phyloP scores from a whole-genome alignment of 352 stramenopile species.

The Peronospora belbahrii region DNA sequence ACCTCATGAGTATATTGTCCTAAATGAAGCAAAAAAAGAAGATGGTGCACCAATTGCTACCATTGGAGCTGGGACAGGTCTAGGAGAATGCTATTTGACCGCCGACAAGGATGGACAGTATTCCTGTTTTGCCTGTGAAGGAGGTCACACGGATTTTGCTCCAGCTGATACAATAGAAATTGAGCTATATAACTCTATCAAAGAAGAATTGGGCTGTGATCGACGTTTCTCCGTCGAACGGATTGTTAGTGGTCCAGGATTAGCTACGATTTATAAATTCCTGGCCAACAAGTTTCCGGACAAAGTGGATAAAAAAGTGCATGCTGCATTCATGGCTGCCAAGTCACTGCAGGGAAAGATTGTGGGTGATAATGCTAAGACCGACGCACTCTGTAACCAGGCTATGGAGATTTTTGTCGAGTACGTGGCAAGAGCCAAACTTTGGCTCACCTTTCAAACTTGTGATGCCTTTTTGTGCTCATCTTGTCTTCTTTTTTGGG shows the following conservation, averaged over 20 bases:
- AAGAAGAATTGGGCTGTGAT: conserved; percentile 76
- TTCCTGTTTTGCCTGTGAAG: conserved; percentile 90
- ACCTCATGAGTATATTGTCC: conserved; percentile 86
- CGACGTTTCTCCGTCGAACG: conserved; percentile 93
- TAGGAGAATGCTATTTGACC: conserved; percentile 95
- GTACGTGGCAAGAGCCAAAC: conserved; percentile 31
- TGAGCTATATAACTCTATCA: conserved; percentile 77
- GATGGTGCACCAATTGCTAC: conserved; percentile 89
- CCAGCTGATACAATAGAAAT: conserved; percentile 85
- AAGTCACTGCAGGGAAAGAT: conserved; percentile 76
- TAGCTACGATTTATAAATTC: conserved; percentile 96
- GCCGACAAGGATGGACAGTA: conserved; percentile 79
- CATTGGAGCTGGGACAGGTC: conserved; percentile 93
- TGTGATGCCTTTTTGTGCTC: not conserved
- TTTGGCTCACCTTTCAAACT: not conserved
- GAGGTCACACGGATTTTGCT: conserved; percentile 93
- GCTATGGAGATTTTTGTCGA: conserved; percentile 93
- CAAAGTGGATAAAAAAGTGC: conserved; percentile 74
- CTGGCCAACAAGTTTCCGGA: conserved; percentile 87
- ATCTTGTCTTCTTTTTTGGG: conserved; percentile 5
- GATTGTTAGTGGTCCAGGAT: conserved; percentile 90
- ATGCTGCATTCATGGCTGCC: conserved; percentile 50
- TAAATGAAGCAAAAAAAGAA: conserved; percentile 68
- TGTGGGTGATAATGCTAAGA: conserved; percentile 85
- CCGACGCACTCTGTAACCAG: conserved; percentile 71